Evolutionary conservation across 805 yeast genomes (phyloP).

Genomic region (Suhomyces vadensis): DNA sequence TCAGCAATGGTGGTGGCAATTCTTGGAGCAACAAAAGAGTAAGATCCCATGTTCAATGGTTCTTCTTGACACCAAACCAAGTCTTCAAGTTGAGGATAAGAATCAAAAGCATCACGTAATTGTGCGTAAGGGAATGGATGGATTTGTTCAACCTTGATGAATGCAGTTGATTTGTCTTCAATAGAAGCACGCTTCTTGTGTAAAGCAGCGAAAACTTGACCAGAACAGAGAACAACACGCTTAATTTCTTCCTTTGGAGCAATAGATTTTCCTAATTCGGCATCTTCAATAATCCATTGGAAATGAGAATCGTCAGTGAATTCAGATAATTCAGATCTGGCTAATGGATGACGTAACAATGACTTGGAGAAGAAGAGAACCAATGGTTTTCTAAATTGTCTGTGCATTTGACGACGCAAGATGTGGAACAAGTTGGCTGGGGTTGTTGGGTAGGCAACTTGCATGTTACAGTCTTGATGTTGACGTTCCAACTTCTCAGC

Average conservation of each 20-base stretch:
- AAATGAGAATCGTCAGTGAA: slow-evolving; percentile 90
- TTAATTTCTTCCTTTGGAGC: slow-evolving; percentile 79
- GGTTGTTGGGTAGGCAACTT: slow-evolving; percentile 96
- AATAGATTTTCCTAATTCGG: slow-evolving; percentile 76
- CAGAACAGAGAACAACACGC: slow-evolving; percentile 80
- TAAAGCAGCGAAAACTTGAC: slow-evolving; percentile 94
- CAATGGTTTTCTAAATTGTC: slow-evolving; percentile 96
- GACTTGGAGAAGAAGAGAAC: slow-evolving; percentile 87
- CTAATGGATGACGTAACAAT: slow-evolving; percentile 95
- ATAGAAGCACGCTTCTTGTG: slow-evolving; percentile 82
- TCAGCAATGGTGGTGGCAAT: slow-evolving; percentile 72
- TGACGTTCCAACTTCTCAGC: slow-evolving; percentile 89
- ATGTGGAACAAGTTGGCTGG: slow-evolving; percentile 97
- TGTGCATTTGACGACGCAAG: slow-evolving; percentile 98
- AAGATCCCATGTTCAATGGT: slow-evolving; percentile 96
- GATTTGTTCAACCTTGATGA: slow-evolving; percentile 87
- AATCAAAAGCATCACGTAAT: slow-evolving; percentile 76
- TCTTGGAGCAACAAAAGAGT: slow-evolving; percentile 82
- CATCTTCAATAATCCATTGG: slow-evolving; percentile 95
- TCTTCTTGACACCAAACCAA: slow-evolving; percentile 98
- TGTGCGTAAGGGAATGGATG: slow-evolving; percentile 99
- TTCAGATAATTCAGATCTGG: slow-evolving; percentile 79
- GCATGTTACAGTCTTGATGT: slow-evolving; percentile 98
- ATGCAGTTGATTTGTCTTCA: slow-evolving; percentile 80
- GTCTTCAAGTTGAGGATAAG: slow-evolving; percentile 82